phyloP scores from a whole-genome alignment of 495 filamentous ascomycete species.

The Pyronema omphalodes region DNA sequence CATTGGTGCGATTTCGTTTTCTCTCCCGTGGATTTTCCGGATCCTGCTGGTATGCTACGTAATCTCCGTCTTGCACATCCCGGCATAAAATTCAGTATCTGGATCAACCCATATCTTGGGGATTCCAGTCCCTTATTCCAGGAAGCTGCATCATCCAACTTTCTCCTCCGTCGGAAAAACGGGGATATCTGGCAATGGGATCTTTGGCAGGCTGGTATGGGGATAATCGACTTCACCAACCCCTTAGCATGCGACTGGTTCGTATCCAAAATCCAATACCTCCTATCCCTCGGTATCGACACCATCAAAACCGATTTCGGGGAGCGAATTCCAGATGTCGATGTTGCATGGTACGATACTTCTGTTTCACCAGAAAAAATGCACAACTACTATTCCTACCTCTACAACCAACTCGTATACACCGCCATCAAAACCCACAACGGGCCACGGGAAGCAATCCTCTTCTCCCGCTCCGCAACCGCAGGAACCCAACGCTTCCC shows the following conservation, averaged over 20 bases:
- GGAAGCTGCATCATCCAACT: conserved; percentile 45
- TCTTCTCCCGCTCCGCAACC: conserved; percentile 49
- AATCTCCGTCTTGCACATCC: conserved; percentile 39
- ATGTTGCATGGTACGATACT: conserved; percentile 39
- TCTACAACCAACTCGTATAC: conserved; percentile 55
- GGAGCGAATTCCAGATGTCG: conserved; percentile 46
- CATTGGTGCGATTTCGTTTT: conserved; percentile 62
- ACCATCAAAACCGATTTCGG: conserved; percentile 60
- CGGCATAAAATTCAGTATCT: conserved; percentile 46
- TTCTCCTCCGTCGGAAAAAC: conserved; percentile 49
- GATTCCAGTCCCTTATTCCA: conserved; percentile 48
- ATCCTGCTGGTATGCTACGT: conserved; percentile 43
- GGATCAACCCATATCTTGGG: conserved; percentile 55
- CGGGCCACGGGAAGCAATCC: conserved; percentile 38
- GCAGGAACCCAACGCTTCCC: conserved; percentile 52
- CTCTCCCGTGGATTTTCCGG: conserved; percentile 47
- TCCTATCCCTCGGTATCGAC: conserved; percentile 49
- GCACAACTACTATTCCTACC: conserved; percentile 58
- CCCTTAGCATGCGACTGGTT: conserved; percentile 47
- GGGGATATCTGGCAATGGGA: conserved; percentile 59
- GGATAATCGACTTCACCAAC: conserved; percentile 55
- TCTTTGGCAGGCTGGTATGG: conserved; percentile 59
- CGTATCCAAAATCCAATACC: conserved; percentile 34
- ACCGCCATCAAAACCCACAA: conserved; percentile 40
- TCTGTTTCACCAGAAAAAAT: conserved; percentile 40